Percentiles rank a stretch among this genome's conserved stretches.
phyloP scores from a whole-genome alignment of 495 filamentous ascomycete genomes.

The Neurospora terricola region DNA sequence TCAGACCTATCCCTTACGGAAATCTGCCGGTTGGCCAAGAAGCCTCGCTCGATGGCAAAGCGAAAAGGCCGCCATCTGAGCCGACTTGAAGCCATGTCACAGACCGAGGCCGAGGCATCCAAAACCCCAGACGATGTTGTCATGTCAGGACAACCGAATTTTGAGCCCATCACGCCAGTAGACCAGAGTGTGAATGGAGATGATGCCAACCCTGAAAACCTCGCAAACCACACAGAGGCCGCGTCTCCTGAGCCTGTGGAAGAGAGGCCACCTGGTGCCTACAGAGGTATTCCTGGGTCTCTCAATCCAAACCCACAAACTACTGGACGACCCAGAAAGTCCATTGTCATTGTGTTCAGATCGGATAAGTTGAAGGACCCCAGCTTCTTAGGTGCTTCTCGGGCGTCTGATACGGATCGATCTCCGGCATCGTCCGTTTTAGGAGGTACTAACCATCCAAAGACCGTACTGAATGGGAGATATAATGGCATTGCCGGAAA shows the following conservation, averaged over 20 bases:
- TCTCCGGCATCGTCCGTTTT: background rate
- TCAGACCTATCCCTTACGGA: slow-evolving; percentile 14
- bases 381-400: slow-evolving; percentile 5
- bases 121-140: background rate
- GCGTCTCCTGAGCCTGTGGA: background rate
- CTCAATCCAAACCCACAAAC: slow-evolving; percentile 8
- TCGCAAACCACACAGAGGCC: background rate
- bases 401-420: background rate
- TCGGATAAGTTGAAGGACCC: slow-evolving; percentile 20
- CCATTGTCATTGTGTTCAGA: slow-evolving; percentile 27
- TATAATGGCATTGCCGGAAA: slow-evolving; percentile 11
- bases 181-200: background rate
- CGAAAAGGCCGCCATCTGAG: slow-evolving; percentile 17
- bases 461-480: slow-evolving; percentile 6
- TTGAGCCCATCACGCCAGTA: background rate
- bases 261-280: slow-evolving; percentile 4
- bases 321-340: slow-evolving; percentile 12
- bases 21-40: slow-evolving; percentile 12
- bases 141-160: background rate
- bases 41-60: slow-evolving; percentile 6
- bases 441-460: background rate
- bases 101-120: background rate
- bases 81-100: background rate
- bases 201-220: background rate
- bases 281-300: slow-evolving; percentile 13